These are phyloP conservation scores for Metarhizium guizhouense DNA, from an alignment of 2,329 filamentous ascomycete species.

Conservation along the genomic window DNA sequence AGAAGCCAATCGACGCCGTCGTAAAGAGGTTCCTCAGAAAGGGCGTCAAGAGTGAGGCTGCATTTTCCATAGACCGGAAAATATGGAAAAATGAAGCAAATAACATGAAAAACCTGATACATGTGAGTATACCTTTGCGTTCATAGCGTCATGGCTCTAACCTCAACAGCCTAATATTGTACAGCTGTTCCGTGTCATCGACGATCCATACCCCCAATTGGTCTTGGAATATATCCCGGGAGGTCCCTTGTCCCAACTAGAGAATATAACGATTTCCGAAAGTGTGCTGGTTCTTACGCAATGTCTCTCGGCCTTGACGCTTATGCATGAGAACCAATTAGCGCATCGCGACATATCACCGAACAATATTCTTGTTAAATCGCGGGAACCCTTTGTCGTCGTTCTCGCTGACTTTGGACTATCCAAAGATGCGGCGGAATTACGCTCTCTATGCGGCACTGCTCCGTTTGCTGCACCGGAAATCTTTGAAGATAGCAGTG, in stretches of 20 bases:
- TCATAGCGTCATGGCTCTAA: too few relatives aligned
- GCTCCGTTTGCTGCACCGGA: conserved; percentile 86
- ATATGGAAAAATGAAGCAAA: too few relatives aligned
- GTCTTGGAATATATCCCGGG: too few relatives aligned
- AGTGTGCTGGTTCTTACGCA: background rate
- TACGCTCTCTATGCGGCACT: conserved; percentile 80
- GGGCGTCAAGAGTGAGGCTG: conserved; percentile 12
- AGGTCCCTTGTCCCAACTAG: too few relatives aligned
- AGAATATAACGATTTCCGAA: too few relatives aligned
- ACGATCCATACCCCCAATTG: background rate
- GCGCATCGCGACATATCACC: conserved; percentile 92
- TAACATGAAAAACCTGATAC: too few relatives aligned
- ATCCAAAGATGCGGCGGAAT: conserved; percentile 88
- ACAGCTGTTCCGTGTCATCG: conserved; percentile 7
- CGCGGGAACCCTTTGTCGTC: conserved; percentile 53
- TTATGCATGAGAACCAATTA: conserved; percentile 36
- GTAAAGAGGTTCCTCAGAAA: background rate
- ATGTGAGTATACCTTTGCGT: too few relatives aligned
- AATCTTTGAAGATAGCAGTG: conserved; percentile 34
- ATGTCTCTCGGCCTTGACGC: conserved; percentile 10
- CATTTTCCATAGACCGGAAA: conserved; percentile 2
- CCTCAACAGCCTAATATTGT: too few relatives aligned
- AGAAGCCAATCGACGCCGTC: conserved; percentile 5
- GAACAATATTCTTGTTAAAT: conserved; percentile 78
- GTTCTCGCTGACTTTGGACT: conserved; percentile 84